These are phyloP conservation scores for Voacanga thouarsii DNA, from an alignment of 257 asterid species.

Conservation along the genomic window DNA sequence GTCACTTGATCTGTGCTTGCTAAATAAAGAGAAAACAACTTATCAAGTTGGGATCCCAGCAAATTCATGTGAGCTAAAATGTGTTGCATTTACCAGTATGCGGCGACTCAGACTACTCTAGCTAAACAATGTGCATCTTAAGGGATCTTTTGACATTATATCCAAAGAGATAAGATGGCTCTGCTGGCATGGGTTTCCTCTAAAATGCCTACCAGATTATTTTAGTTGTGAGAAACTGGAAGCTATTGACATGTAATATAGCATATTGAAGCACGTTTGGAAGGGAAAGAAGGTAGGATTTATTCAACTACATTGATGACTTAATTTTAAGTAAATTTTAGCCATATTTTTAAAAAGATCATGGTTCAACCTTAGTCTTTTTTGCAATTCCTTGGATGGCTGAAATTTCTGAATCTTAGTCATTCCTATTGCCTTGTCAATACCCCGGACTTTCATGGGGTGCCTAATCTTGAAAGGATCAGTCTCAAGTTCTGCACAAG, in stretches of 20 bases:
- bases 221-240: constrained; percentile 12
- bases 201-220: constrained; percentile 1
- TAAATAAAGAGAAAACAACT: neutral
- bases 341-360: no score
- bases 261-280: constrained; percentile 7
- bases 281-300: no score
- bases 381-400: no score
- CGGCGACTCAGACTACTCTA: constrained; percentile 9
- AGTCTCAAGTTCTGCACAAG: no score
- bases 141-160: constrained; percentile 4
- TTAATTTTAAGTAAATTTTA: no score
- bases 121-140: constrained; percentile 9
- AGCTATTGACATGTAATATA: constrained; percentile 8
- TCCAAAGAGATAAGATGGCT: constrained; percentile 17
- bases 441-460: no score
- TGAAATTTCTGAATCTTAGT: no score
- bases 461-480: no score
- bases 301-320: neutral
- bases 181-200: constrained; percentile 11
- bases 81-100: constrained; percentile 7
- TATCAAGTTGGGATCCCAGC: no score
- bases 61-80: no score
- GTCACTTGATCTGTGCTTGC: neutral
- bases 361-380: no score
- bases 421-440: no score